These are phyloP conservation scores for Colletotrichum simmondsii DNA, from an alignment of 2,329 filamentous ascomycete genomes.

Conservation along the genomic window DNA sequence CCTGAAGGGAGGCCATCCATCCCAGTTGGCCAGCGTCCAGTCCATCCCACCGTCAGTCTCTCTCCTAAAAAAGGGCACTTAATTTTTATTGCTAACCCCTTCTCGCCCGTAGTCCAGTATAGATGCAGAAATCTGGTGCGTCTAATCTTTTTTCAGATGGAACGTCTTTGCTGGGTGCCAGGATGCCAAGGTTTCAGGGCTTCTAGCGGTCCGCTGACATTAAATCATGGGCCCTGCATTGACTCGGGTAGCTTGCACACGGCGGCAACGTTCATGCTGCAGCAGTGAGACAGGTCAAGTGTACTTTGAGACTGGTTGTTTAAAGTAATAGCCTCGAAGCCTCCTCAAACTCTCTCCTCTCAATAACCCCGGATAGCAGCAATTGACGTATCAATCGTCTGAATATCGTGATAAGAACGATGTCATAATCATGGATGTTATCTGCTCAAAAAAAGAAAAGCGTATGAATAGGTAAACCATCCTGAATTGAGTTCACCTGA, in stretches of 20 bases:
- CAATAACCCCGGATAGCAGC: neutral
- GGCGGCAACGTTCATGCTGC: neutral
- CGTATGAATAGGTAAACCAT: neutral
- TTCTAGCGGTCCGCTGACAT: slow-evolving; percentile 9
- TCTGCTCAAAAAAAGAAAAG: neutral
- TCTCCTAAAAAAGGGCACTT: neutral
- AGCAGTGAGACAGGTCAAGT: neutral
- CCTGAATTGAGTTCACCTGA: neutral
- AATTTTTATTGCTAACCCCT: neutral
- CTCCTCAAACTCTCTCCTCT: neutral
- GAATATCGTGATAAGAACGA: slow-evolving; percentile 7
- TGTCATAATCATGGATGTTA: slow-evolving; percentile 16
- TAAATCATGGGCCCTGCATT: slow-evolving; percentile 10
- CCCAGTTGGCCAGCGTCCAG: neutral
- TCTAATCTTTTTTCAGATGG: slow-evolving; percentile 25
- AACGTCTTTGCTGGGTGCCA: slow-evolving; percentile 22
- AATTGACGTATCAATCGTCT: slow-evolving; percentile 9
- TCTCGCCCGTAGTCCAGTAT: neutral
- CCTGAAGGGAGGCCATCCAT: slow-evolving; percentile 11
- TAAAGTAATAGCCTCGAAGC: slow-evolving; percentile 1
- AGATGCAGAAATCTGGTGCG: neutral
- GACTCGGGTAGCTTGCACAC: slow-evolving; percentile 17
- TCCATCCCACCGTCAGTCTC: neutral
- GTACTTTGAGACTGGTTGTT: slow-evolving; percentile 1
- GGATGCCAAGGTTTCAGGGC: neutral